These are phyloP conservation scores for Penicillium canescens DNA, from an alignment of 495 filamentous ascomycete genomes.

Conservation along the genomic window DNA sequence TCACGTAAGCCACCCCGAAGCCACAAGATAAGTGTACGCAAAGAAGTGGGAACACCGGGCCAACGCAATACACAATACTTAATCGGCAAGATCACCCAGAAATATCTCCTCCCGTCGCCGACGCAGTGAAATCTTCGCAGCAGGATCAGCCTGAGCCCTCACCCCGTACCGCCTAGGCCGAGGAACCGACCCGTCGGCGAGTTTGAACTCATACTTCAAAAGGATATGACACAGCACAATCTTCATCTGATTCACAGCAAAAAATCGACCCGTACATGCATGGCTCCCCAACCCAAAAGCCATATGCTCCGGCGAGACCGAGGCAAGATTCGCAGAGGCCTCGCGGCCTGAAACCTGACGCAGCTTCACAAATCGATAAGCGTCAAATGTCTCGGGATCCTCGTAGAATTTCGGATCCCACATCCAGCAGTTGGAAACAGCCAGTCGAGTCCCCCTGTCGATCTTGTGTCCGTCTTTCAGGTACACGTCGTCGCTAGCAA, in stretches of 20 bases:
- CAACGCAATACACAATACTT: background rate
- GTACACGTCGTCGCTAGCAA: background rate
- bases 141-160: background rate
- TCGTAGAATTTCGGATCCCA: slow-evolving; percentile 4
- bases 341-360: background rate
- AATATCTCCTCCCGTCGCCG: background rate
- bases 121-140: background rate
- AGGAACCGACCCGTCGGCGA: background rate
- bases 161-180: background rate
- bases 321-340: background rate
- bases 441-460: background rate
- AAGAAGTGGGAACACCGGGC: background rate
- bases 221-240: slow-evolving; percentile 34
- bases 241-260: slow-evolving; percentile 40
- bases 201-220: slow-evolving; percentile 47
- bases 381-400: background rate
- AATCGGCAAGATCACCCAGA: background rate
- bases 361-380: slow-evolving; percentile 9
- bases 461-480: slow-evolving; percentile 3
- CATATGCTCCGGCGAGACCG: slow-evolving; percentile 29
- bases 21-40: background rate
- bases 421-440: background rate
- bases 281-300: slow-evolving; percentile 42
- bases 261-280: slow-evolving; percentile 46
- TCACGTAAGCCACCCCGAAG: background rate